Evolutionary conservation across 129 eudicot genomes (phyloP), one percentile per base, ranked within the genome.

Genomic region (Deinandra increscens): DNA sequence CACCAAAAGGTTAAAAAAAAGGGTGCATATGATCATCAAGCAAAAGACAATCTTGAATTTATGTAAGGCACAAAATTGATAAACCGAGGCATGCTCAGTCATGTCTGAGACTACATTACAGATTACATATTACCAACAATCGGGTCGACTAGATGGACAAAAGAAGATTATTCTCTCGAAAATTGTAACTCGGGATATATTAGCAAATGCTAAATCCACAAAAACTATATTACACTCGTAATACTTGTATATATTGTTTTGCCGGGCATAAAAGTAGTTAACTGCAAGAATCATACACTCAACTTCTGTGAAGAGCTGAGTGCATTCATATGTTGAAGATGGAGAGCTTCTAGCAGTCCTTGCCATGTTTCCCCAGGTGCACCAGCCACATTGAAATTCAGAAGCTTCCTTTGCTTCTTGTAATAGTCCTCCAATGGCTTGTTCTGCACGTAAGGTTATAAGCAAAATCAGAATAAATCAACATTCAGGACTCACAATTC

Each of bases 351-450:
- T 76, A 92, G 78, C 5, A 92, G 88, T 62, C 96, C 95, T 60
- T 89, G 77, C 96, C 96, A 92, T 38, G 95, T 77, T 51, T 92
- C 96, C 55, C 91, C 95, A 41, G 88, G 91, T 56, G 86, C 88
- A 69, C 94, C 92, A 14, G 83, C 81, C 70, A 86, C 96, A 62
- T 84, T 86, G 75, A 89, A 89, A 67, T 92, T 90, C 14, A 92
- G 60, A 71, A 92, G 91, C 91, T 89, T 92, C 84, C 83, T 86
- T 81, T 88, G 96, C 56, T 84, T 81, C 82, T 71, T 86, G 75
- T 92, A 92, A 82, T 89, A 92, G 11, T 92, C 98, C 81, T 89
- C 96, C 45, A 92, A 44, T 9, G 87, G 80, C 56, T 92, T 86
- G 72, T 42, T 83, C 98, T 92, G 86, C 64, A 48, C 60, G 15